Evolutionary conservation across 345 rosid genomes (phyloP).

Genomic region (Gossypium ekmanianum): DNA sequence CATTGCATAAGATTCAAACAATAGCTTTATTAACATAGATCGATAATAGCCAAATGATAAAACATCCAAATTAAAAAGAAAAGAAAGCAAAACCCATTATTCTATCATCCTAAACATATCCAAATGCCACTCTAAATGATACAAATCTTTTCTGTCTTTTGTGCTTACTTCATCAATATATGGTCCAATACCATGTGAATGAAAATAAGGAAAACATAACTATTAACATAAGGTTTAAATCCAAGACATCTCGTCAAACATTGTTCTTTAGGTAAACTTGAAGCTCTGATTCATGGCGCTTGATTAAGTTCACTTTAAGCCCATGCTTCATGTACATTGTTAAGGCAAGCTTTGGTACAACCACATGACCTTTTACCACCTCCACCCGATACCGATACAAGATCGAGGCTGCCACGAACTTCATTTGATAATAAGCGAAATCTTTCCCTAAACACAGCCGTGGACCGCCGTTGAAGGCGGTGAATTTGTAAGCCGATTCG

Average conservation of each 20-base stretch:
- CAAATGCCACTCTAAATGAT: neutral
- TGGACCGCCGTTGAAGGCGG: constrained; percentile 95
- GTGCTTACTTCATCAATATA: neutral
- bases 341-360: constrained; percentile 69
- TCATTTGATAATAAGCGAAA: constrained; percentile 94
- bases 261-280: constrained; percentile 15
- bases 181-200: neutral
- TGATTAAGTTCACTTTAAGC: constrained; percentile 42
- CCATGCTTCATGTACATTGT: constrained; percentile 97
- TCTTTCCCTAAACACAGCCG: constrained; percentile 89
- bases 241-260: neutral
- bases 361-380: constrained; percentile 53
- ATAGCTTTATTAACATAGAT: neutral
- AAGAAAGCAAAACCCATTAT: neutral
- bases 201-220: neutral
- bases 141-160: no score
- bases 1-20: no score
- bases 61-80: neutral
- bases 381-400: constrained; percentile 54
- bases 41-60: neutral
- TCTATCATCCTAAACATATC: neutral
- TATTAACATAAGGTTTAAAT: neutral
- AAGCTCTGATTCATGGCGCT: constrained; percentile 35
- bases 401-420: constrained; percentile 67
- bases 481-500: constrained; percentile 88